Conservation (phyloP, 257 asterid genomes). For the Solanum clarkiae region DNA sequence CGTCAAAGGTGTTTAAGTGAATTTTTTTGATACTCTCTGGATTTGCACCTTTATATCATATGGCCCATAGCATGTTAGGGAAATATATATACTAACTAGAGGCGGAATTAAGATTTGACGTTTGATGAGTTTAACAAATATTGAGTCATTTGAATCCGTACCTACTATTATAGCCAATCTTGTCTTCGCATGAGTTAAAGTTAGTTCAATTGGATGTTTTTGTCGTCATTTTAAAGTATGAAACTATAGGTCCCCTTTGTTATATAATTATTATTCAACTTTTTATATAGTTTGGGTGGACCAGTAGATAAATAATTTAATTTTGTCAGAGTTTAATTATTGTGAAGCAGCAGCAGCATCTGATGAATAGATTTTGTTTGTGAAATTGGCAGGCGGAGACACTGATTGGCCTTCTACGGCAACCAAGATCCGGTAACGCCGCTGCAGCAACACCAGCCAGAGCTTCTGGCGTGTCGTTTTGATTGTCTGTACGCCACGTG, state of each 20-base stretch:
- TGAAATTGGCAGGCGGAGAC: slow-evolving; percentile 61
- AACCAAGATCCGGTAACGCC: slow-evolving; percentile 64
- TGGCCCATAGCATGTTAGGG: too few species aligned
- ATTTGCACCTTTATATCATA: too few species aligned
- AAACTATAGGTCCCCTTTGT: background rate
- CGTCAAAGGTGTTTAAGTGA: too few species aligned
- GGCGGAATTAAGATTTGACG: too few species aligned
- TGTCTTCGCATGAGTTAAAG: background rate
- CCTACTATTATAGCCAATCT: background rate
- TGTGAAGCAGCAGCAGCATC: background rate
- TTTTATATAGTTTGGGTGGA: background rate
- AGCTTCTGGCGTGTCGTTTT: slow-evolving; percentile 34
- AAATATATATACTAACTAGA: too few species aligned
- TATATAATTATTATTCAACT: background rate
- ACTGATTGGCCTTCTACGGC: slow-evolving; percentile 73
- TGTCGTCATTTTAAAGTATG: background rate
- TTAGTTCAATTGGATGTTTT: background rate
- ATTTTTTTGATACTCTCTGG: too few species aligned
- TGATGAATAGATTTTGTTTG: background rate
- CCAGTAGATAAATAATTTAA: background rate
- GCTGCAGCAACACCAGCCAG: slow-evolving; percentile 19
- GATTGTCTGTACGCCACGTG: background rate
- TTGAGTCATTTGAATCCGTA: background rate
- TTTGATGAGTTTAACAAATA: too few species aligned
- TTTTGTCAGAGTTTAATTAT: background rate